Percentiles rank a stretch among this genome's conserved stretches.
These are phyloP conservation scores for Blastocladiella emersonii DNA, from an alignment of 371 early-diverging fungal species.

Conservation along the genomic window DNA sequence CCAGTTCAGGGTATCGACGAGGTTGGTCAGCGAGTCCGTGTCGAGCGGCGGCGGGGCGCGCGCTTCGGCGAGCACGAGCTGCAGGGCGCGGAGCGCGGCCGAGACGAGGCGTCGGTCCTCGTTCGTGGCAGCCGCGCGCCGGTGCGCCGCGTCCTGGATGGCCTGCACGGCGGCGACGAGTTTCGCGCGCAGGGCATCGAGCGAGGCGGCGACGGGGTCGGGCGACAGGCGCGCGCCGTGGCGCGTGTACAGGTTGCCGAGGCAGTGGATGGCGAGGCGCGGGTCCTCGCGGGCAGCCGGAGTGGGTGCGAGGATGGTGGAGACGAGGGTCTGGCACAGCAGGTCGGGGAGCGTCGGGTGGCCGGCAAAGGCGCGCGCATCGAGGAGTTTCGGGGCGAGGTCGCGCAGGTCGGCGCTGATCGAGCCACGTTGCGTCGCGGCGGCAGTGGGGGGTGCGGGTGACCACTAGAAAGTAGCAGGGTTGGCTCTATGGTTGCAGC, in stretches of 20 bases:
- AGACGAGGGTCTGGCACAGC: not conserved
- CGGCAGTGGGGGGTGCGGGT: too few species aligned
- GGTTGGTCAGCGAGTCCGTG: not conserved
- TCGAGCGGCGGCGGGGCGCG: not conserved
- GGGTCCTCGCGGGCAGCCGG: not conserved
- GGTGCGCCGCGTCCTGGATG: not conserved
- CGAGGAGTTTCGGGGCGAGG: not conserved
- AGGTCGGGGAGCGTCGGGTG: not conserved
- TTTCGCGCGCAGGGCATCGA: not conserved
- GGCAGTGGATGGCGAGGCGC: not conserved
- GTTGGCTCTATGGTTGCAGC: too few species aligned
- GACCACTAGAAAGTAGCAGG: too few species aligned
- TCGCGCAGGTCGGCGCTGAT: not conserved
- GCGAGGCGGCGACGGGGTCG: not conserved
- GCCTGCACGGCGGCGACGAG: not conserved
- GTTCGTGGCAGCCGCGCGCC: not conserved
- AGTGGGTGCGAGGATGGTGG: not conserved
- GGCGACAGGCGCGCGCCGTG: not conserved
- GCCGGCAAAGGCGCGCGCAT: not conserved
- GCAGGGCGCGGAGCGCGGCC: not conserved
- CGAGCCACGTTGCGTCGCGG: too few species aligned
- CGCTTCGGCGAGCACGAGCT: not conserved
- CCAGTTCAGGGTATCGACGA: constrained; percentile 2
- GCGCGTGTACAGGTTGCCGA: not conserved
- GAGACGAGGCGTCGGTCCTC: not conserved